These are phyloP conservation scores for Sporisorium scitamineum DNA, from an alignment of 1,284 basidiomycete genomes.

Conservation along the genomic window DNA sequence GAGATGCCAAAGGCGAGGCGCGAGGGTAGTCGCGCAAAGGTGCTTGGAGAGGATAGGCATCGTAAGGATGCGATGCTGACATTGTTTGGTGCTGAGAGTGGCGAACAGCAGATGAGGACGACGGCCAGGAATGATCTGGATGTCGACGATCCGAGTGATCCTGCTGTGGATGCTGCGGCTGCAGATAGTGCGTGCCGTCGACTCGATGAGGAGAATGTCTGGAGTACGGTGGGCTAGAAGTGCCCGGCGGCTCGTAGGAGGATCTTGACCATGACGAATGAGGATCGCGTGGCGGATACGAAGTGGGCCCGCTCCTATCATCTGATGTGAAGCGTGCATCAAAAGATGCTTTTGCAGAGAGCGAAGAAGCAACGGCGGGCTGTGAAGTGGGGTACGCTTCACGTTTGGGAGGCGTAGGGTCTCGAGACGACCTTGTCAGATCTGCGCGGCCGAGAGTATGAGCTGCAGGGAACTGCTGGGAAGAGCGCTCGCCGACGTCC, in stretches of 20 bases:
- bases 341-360: constrained; percentile 11
- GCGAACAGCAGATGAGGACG: constrained; percentile 7
- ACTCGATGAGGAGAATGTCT: constrained; percentile 9
- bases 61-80: constrained; percentile 2
- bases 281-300: constrained; percentile 1
- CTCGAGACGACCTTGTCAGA: neutral
- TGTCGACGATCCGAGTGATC: constrained; percentile 4
- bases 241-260: neutral
- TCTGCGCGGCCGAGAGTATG: neutral
- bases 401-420: neutral
- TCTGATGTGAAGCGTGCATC: constrained; percentile 13
- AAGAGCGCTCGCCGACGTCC: neutral
- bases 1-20: constrained; percentile 21
- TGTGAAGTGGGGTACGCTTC: constrained; percentile 6
- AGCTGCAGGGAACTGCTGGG: neutral
- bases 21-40: constrained; percentile 26
- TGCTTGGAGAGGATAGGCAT: constrained; percentile 30
- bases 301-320: neutral
- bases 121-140: constrained; percentile 16
- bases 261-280: constrained; percentile 16
- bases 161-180: constrained; percentile 13
- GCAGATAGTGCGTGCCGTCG: constrained; percentile 11
- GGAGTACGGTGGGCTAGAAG: constrained; percentile 4
- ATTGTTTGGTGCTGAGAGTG: constrained; percentile 8
- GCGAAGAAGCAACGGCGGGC: constrained; percentile 7